Base-by-base conservation (phyloP, 75 land plant genomes). In the Pinus albicaulis region DNA sequence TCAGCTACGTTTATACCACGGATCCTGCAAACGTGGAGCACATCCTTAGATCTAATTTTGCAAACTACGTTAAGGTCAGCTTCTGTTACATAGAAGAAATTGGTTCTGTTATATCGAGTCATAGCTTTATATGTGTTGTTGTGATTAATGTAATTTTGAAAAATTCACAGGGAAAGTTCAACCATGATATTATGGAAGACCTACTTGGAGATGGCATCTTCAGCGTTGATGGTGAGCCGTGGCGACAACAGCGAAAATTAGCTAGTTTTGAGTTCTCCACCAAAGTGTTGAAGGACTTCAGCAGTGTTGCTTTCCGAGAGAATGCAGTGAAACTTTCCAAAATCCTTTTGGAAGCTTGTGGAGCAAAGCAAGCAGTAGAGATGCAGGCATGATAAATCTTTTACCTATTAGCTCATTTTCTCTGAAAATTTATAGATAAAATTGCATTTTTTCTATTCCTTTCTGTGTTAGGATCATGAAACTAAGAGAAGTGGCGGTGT, bases 131-230 rank as follows among this genome's bases (percentile, higher is more conserved):
- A 10, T 48, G 11, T 48, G 53, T 48, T 48, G 71, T 41, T 28
- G 10, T 68, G 71, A 68, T 41, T 38, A 23, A 38, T 41, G 13
- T 17, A 68, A 8, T 68, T 65, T 68, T 19, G 14, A 61, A 28
- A 73, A 22, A 17, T 76, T 76, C 63, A 69, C 86, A 85, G 87
- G 87, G 85, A 57, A 59, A 75, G 61, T 22, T 26, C 65, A 65
- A 70, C 75, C 76, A 75, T 57, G 25, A 62, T 28, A 48, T 55
- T 23, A 56, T 80, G 86, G 82, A 56, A 57, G 77, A 71, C 4
- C 80, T 86, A 19, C 78, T 88, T 22, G 89, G 89, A 13, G 80
- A 88, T 59, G 89, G 89, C 26, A 88, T 88, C 64, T 88, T 88
- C 73, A 83, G 83, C 16, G 78, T 80, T 38, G 89, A 88, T 28